Evolutionary conservation across 169 alveolate species (phyloP).

Genomic region (Plasmodium malariae): DNA sequence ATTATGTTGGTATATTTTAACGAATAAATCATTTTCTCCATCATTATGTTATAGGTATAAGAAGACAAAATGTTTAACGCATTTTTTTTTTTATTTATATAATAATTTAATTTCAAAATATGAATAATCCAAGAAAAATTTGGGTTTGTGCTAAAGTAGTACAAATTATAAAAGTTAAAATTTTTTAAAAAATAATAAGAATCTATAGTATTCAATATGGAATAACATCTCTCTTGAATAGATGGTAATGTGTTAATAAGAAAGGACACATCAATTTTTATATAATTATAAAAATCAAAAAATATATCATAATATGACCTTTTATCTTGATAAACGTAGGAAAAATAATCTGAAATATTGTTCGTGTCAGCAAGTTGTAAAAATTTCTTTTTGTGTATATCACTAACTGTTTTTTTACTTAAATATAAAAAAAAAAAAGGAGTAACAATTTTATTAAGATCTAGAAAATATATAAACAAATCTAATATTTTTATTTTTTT

Average conservation of each 20-base stretch:
- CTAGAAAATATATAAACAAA: slow-evolving; percentile 60
- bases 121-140: background rate
- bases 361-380: slow-evolving; percentile 39
- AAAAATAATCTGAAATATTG: slow-evolving; percentile 50
- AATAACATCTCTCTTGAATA: slow-evolving; percentile 55
- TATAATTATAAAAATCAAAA: slow-evolving; percentile 50
- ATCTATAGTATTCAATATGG: slow-evolving; percentile 24
- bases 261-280: slow-evolving; percentile 32
- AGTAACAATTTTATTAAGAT: slow-evolving; percentile 64
- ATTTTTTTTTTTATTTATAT: background rate
- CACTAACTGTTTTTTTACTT: slow-evolving; percentile 53
- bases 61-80: slow-evolving; percentile 9
- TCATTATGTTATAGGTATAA: background rate
- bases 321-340: slow-evolving; percentile 54
- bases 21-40: background rate
- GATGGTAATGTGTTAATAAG: slow-evolving; percentile 60
- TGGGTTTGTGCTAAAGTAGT: slow-evolving; percentile 2
- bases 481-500: slow-evolving; percentile 59
- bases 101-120: slow-evolving; percentile 12
- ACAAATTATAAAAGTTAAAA: slow-evolving; percentile 34
- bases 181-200: background rate
- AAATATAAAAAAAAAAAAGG: slow-evolving; percentile 59
- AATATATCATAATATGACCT: slow-evolving; percentile 68
- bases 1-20: slow-evolving; percentile 1
- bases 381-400: slow-evolving; percentile 56